Percentiles rank a stretch among this genome's conserved stretches.
phyloP scores from a whole-genome alignment of 2,329 filamentous ascomycete genomes.

The Trichoderma arundinaceum region DNA sequence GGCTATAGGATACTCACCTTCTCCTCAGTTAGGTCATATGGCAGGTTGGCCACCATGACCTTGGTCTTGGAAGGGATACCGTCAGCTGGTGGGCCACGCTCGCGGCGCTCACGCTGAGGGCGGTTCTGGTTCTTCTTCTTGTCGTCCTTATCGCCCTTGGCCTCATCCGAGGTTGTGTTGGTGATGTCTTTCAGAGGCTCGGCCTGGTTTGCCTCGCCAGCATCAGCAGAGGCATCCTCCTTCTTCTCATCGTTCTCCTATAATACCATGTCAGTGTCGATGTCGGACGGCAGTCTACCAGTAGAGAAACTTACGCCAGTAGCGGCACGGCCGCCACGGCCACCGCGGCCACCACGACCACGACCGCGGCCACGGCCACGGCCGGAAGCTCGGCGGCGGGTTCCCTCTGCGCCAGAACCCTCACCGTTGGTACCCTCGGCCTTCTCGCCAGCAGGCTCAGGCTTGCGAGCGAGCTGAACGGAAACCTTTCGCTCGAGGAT shows the following conservation, averaged over 20 bases:
- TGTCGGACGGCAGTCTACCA: neutral
- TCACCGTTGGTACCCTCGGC: conserved; percentile 76
- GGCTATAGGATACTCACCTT: conserved; percentile 66
- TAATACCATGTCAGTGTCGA: neutral
- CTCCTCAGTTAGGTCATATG: conserved; percentile 96
- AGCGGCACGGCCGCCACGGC: conserved; percentile 60
- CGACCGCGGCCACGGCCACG: conserved; percentile 72
- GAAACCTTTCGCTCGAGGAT: conserved; percentile 99
- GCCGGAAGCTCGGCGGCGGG: conserved; percentile 66
- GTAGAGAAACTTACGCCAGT: conserved; percentile 49
- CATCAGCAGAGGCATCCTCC: conserved; percentile 48
- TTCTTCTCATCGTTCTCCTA: conserved; percentile 53
- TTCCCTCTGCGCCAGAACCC: conserved; percentile 70
- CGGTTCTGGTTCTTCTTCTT: conserved; percentile 56
- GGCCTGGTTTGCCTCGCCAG: conserved; percentile 59
- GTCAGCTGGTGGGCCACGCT: conserved; percentile 96
- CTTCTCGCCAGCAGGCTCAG: conserved; percentile 83
- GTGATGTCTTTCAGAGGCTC: conserved; percentile 67
- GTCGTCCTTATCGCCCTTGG: conserved; percentile 47
- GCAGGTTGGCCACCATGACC: conserved; percentile 99
- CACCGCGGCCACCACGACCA: conserved; percentile 69
- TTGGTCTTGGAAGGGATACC: conserved; percentile 99
- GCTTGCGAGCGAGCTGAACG: conserved; percentile 97
- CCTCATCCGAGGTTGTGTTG: conserved; percentile 60
- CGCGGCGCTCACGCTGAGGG: conserved; percentile 65